Conservation (phyloP, 1,284 basidiomycete genomes). For the Mixia osmundae region DNA sequence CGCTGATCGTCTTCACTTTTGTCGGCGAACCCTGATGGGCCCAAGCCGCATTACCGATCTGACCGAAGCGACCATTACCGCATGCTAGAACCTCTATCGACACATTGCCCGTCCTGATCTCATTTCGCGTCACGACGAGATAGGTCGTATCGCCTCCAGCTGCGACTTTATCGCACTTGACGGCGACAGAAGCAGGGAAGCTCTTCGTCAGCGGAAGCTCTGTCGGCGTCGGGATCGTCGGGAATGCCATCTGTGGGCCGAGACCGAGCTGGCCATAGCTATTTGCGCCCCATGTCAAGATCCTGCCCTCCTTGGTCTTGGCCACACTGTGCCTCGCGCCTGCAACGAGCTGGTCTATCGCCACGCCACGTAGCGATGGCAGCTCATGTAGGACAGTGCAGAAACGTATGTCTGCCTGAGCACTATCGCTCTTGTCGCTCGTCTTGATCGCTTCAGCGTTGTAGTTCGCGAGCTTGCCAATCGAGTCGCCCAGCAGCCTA, state of each 20-base stretch:
- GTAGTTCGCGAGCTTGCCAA: too few relatives aligned
- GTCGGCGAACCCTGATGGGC: constrained; percentile 47
- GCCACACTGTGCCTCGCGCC: constrained; percentile 51
- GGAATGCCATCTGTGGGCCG: constrained; percentile 40
- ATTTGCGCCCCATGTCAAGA: constrained; percentile 77
- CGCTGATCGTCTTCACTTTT: constrained; percentile 57
- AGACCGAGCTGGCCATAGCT: constrained; percentile 35
- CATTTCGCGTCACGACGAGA: constrained; percentile 41
- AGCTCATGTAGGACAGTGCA: constrained; percentile 55
- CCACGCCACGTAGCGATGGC: constrained; percentile 42
- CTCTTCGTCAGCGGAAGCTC: constrained; percentile 51
- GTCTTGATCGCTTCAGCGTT: constrained; percentile 8
- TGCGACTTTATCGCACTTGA: constrained; percentile 39
- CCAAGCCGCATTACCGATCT: constrained; percentile 58
- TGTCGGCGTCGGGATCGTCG: constrained; percentile 56
- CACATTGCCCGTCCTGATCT: neutral
- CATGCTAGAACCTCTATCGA: constrained; percentile 44
- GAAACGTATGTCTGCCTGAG: constrained; percentile 33
- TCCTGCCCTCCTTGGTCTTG: constrained; percentile 38
- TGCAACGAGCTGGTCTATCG: constrained; percentile 44
- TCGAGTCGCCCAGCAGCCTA: too few relatives aligned
- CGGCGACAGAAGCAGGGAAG: constrained; percentile 31
- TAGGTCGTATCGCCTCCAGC: constrained; percentile 55
- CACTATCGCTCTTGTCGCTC: constrained; percentile 2
- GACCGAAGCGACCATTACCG: constrained; percentile 65